phyloP scores from a whole-genome alignment of 2,329 filamentous ascomycete species.

The Rhynchosporium secalis region DNA sequence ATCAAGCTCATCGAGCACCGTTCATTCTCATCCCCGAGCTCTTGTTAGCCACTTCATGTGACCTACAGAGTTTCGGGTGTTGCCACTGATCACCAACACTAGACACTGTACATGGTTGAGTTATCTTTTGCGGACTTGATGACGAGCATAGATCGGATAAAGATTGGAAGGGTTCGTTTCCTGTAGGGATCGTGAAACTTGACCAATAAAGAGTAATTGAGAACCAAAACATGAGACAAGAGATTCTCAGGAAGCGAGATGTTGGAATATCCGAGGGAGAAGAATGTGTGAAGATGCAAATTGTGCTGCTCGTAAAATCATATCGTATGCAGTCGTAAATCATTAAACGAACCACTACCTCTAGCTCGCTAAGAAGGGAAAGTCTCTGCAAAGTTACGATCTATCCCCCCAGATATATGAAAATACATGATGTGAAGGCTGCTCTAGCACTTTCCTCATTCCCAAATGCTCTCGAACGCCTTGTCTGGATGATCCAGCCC shows the following conservation, averaged over 20 bases:
- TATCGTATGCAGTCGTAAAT: constrained; percentile 8
- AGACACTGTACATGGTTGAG: too few species aligned
- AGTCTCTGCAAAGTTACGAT: constrained; percentile 2
- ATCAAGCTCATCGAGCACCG: too few species aligned
- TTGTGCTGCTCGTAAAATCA: neutral
- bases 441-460: constrained; percentile 26
- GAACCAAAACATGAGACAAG: neutral
- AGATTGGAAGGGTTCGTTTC: too few species aligned
- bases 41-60: too few species aligned
- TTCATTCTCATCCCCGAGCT: too few species aligned
- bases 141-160: too few species aligned
- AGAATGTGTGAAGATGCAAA: neutral
- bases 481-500: constrained; percentile 9
- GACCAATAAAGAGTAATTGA: too few species aligned
- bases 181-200: too few species aligned
- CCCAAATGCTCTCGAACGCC: constrained; percentile 1
- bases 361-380: constrained; percentile 1
- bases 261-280: neutral
- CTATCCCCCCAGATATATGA: constrained; percentile 5
- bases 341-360: constrained; percentile 2
- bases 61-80: too few species aligned
- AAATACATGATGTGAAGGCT: constrained; percentile 24
- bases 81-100: too few species aligned
- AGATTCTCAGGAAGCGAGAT: neutral
- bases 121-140: too few species aligned